Percentiles rank a stretch among this genome's conserved stretches.
These are phyloP conservation scores for Nakazawaea ambrosiae DNA, from an alignment of 805 yeast genomes.

Conservation along the genomic window DNA sequence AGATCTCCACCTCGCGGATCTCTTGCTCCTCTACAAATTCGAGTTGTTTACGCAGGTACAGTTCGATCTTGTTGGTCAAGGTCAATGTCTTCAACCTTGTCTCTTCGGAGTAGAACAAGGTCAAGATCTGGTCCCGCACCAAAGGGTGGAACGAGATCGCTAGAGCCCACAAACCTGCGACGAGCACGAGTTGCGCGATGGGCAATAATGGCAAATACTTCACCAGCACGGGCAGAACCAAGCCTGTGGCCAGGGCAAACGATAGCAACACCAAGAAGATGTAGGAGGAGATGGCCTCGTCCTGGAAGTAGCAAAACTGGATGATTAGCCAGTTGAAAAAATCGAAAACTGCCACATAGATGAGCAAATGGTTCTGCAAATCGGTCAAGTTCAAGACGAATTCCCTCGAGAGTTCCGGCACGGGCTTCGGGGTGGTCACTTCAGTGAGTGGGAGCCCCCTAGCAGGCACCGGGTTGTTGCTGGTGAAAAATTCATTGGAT, in stretches of 20 bases:
- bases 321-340: conserved; percentile 37
- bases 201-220: conserved; percentile 6
- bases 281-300: conserved; percentile 51
- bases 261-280: conserved; percentile 34
- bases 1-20: conserved; percentile 51
- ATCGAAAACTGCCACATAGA: conserved; percentile 61
- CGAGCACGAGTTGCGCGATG: conserved; percentile 25
- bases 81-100: conserved; percentile 47
- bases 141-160: conserved; percentile 44
- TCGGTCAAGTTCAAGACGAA: conserved; percentile 75
- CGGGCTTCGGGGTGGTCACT: conserved; percentile 56
- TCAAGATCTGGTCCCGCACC: conserved; percentile 38
- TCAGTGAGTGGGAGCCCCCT: conserved; percentile 43
- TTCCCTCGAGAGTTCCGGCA: conserved; percentile 72
- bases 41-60: conserved; percentile 29
- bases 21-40: conserved; percentile 34
- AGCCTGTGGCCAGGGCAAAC: not conserved
- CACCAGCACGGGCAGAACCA: conserved; percentile 14
- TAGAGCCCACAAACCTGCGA: conserved; percentile 44
- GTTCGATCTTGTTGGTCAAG: conserved; percentile 43
- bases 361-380: conserved; percentile 71
- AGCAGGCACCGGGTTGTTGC: conserved; percentile 36
- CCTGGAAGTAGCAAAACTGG: conserved; percentile 56
- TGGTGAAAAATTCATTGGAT: conserved; percentile 17
- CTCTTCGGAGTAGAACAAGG: conserved; percentile 52